Percentiles rank a stretch among this genome's conserved stretches.
Conservation (phyloP, 352 stramenopile species). For the Globisporangium nodosum region DNA sequence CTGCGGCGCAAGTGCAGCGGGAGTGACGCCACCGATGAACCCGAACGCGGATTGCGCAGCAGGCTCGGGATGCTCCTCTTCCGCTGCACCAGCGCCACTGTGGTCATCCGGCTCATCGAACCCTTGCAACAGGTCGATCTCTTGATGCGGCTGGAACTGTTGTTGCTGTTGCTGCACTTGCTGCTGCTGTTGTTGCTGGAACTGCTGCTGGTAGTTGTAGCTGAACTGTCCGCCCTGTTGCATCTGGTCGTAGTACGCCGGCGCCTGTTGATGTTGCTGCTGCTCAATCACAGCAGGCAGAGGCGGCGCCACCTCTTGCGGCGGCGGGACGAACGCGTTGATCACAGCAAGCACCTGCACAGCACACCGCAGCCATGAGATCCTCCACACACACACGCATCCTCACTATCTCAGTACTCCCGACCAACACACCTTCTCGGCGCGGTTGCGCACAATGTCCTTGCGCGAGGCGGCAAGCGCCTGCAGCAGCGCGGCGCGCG, state of each 20-base stretch:
- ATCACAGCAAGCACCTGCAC: conserved; percentile 26
- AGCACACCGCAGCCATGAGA: not conserved
- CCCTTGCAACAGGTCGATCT: conserved; percentile 15
- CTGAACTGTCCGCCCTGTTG: not conserved
- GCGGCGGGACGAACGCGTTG: conserved; percentile 20
- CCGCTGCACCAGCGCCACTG: not conserved
- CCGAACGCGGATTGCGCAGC: conserved; percentile 25
- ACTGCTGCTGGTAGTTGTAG: conserved; percentile 7
- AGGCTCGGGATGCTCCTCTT: conserved; percentile 2
- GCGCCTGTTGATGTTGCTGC: conserved; percentile 1
- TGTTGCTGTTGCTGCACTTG: conserved; percentile 1
- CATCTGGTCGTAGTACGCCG: conserved; percentile 3
- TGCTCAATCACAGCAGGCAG: not conserved
- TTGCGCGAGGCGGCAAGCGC: conserved; percentile 59
- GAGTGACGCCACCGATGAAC: conserved; percentile 20
- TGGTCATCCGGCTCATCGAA: conserved; percentile 8
- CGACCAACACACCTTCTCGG: conserved; percentile 53
- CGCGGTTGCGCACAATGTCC: conserved; percentile 66
- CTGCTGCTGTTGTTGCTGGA: not conserved
- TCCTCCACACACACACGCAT: not conserved
- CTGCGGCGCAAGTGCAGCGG: conserved; percentile 1
- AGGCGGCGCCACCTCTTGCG: conserved; percentile 5
- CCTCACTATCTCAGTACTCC: not conserved
- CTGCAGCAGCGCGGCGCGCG: conserved; percentile 40
- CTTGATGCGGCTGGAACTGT: not conserved